Base-by-base conservation (phyloP, 2,329 filamentous ascomycete genomes). In the Lachnellula arida region DNA sequence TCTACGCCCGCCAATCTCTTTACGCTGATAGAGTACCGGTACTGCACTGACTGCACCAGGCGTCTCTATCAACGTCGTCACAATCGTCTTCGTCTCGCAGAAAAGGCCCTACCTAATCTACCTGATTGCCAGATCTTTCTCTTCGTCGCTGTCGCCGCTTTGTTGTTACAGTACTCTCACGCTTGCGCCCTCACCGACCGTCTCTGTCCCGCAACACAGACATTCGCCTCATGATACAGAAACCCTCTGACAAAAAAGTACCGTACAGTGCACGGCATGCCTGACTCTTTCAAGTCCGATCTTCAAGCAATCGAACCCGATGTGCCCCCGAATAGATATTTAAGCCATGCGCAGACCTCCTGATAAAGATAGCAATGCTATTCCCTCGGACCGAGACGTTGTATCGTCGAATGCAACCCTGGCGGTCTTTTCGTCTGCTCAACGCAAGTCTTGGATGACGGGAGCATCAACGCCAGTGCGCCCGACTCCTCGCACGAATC, bases 381-480 rank as follows among this genome's bases (percentile, higher is more conserved):
- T 53, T 46, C 52, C 65, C 49, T 64, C 64, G 5, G 66, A 68
- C 22, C 60, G 60, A 35, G 66, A 71, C 46, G 62, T 72, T 9
- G 65, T 68, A 32, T 63, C 65, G 2, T 67, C 70, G 11, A 72
- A 72, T 63, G 65, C 61, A 19, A 70, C 70, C 5, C 56, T 71
- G 28, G 59, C 67, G 8, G 56, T 72, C 39, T 66, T 72, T 49
- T 68, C 68, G 55, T 64, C 67, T 11, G 58, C 61, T 25, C 54
- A 64, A 52, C 64, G 65, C 55, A 71, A 68, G 54, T 62, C 68
- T 52, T 72, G 70, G 70, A 72, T 72, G 68, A 52, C 55, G 17
- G 64, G 19, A 12, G 35, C 17, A 46, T 50, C 58, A 50, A 49
- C 59, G 56, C 54, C 65, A 46, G 63, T 70, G 28, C 66, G 63